Evolutionary conservation across 495 filamentous ascomycete species (phyloP).

Genomic region (Beverwykella pulmonaria): DNA sequence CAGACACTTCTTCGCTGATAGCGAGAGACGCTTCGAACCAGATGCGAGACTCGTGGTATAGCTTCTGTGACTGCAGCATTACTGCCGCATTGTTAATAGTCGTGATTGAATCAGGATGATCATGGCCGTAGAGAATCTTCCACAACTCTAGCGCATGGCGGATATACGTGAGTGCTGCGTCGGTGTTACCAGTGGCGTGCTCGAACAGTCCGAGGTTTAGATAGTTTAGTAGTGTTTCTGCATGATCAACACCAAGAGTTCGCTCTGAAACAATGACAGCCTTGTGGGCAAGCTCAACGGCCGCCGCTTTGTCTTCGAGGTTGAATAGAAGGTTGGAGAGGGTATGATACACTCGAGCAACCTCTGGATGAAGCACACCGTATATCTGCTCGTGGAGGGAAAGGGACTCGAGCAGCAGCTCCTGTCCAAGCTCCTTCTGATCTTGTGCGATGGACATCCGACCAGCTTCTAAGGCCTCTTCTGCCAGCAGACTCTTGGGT

Average conservation of each 20-base stretch:
- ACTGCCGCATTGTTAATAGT: constrained; percentile 98
- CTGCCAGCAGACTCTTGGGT: constrained; percentile 83
- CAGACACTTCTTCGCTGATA: constrained; percentile 84
- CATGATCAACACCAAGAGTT: constrained; percentile 89
- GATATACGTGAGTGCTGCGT: constrained; percentile 78
- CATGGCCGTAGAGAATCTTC: constrained; percentile 93
- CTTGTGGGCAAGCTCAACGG: constrained; percentile 93
- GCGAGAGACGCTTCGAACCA: constrained; percentile 95
- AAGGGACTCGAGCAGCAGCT: constrained; percentile 90
- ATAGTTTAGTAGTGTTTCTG: constrained; percentile 90
- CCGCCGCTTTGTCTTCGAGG: constrained; percentile 91
- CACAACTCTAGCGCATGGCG: constrained; percentile 92
- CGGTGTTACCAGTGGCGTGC: constrained; percentile 86
- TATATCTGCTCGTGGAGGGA: constrained; percentile 99
- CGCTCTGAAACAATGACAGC: constrained; percentile 94
- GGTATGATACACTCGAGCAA: constrained; percentile 90
- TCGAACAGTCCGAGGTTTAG: constrained; percentile 96
- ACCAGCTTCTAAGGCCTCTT: constrained; percentile 94
- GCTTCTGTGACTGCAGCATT: constrained; percentile 93
- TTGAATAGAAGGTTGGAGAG: constrained; percentile 94
- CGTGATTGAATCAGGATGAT: constrained; percentile 96
- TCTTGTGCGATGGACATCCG: constrained; percentile 92
- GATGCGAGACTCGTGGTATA: constrained; percentile 85
- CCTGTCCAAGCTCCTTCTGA: constrained; percentile 94
- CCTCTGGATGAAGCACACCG: constrained; percentile 94